Evolutionary conservation across 108 stramenopile species (phyloP), one percentile per base, ranked within the genome.

Genomic region (Skeletonema costatum): DNA sequence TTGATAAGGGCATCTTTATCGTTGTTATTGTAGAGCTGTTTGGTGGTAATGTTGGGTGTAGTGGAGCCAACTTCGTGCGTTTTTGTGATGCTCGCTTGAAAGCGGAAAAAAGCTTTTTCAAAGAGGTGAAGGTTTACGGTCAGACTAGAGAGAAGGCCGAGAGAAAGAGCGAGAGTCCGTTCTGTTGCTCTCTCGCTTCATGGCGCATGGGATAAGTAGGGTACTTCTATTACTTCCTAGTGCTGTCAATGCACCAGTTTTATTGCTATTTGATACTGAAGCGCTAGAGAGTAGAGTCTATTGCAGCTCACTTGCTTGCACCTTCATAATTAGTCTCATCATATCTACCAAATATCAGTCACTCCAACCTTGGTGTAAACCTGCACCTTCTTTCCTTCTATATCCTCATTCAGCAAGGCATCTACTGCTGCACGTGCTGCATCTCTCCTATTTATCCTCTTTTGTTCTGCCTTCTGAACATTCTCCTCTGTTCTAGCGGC

Each of bases 381-480:
- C 64, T 86, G 89, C 2, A 90, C 86, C 35, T 81, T 84, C 68
- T 87, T 89, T 30, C 77, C 87, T 14, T 75, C 76, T 32, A 89
- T 63, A 29, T 87, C 85, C 16, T 86, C 80, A 74, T 91, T 75
- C 64, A 82, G 64, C 76, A 94, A 73, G 11, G 91, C 90, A 41
- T 94, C 88, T 9, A 80, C 87, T 4, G 79, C 91, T 1, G 91
- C 90, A 53, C 89, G 70, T 9, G 93, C 93, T 32, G 93, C 93
- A 83, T 94, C 93, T 63, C 93, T 68, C 51, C 93, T 82, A 69
- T 94, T 94, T 51, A 94, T 94, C 30, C 88, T 64, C 44, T 78
- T 76, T 42, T 81, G 63, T n/a, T 84, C 71, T 3, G 65, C 69
- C 46, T 64, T 39, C 29, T 50, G 48, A 5, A 62, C 51, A 16